Percentiles rank a stretch among this genome's conserved stretches.
Conservation (phyloP, 2,329 filamentous ascomycete species). For the Calonectria leucothoes region DNA sequence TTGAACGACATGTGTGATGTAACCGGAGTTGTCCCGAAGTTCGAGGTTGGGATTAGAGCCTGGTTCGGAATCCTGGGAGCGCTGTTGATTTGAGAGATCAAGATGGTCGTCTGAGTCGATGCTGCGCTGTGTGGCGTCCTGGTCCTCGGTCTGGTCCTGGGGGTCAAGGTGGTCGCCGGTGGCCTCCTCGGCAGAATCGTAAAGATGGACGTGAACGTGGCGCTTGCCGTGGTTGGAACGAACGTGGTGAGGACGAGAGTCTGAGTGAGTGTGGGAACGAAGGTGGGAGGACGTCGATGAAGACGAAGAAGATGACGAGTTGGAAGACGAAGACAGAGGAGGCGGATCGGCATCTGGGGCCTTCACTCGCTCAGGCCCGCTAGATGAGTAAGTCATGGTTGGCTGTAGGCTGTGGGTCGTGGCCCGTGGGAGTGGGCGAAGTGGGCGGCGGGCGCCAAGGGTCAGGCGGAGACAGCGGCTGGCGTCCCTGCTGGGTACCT, state of each 20-base stretch:
- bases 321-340: constrained; percentile 30
- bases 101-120: constrained; percentile 32
- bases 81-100: constrained; percentile 37
- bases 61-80: constrained; percentile 39
- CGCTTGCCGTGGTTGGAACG: constrained; percentile 31
- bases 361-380: constrained; percentile 53
- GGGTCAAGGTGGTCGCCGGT: constrained; percentile 26
- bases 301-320: constrained; percentile 26
- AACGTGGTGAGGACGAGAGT: constrained; percentile 24
- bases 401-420: constrained; percentile 38
- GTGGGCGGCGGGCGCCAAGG: constrained; percentile 14
- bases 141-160: constrained; percentile 21
- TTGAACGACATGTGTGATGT: constrained; percentile 61
- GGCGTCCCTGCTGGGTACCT: constrained; percentile 9
- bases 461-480: constrained; percentile 5
- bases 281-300: constrained; percentile 36
- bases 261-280: constrained; percentile 42
- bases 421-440: constrained; percentile 42
- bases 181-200: constrained; percentile 16
- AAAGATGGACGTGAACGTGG: constrained; percentile 33
- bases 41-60: constrained; percentile 29
- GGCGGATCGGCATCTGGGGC: constrained; percentile 43
- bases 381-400: constrained; percentile 50
- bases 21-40: constrained; percentile 34
- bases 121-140: constrained; percentile 39